Evolutionary conservation across 2,329 filamentous ascomycete species (phyloP), one percentile per base, ranked within the genome.

Genomic region (Mycosphaerella arachidis): DNA sequence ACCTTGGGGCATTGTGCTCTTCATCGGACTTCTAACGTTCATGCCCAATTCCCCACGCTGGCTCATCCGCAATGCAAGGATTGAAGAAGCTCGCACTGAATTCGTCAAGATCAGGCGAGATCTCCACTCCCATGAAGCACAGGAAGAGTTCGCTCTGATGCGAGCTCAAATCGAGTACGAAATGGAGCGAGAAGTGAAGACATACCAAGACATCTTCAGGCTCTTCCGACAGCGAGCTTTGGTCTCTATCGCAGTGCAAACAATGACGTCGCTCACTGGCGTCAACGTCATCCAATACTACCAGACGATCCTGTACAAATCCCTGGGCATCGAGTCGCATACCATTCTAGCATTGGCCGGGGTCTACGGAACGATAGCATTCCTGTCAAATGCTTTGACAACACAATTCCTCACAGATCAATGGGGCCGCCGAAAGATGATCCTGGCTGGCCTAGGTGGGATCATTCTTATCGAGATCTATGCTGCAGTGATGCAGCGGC

Each of bases 401-500:
- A 84, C 81, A 0, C 74, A 75, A 46, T 84, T 74, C 61, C 70
- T 85, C 10, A 79, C 79, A 1, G 83, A 85, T 67, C 81, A 82
- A 69, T 85, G 82, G 82, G 83, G 83, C 48, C 81, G 82, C 37
- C 77, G 83, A 59, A 84, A 82, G 51, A 85, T 86, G 83, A 77
- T 86, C 10, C 68, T 86, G 6, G 65, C 81, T 1, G 83, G 83
- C 6, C 68, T 85, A 3, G 65, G 70, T 4, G 79, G 81, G 1
- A 77, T 85, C 46, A 74, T 84, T 13, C 12, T 84, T n/a, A 78
- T 83, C 52, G 81, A 85, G 65, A 84, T 85, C 55, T 86, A 85
- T 64, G 76, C 82, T 0, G 81, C 83, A 1, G 78, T 85, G 46
- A 85, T 86, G 81, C 83, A 85, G 70, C 75, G 76, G 30, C 69